Base-by-base conservation (phyloP, 345 rosid genomes). In the Populus pruinosa region DNA sequence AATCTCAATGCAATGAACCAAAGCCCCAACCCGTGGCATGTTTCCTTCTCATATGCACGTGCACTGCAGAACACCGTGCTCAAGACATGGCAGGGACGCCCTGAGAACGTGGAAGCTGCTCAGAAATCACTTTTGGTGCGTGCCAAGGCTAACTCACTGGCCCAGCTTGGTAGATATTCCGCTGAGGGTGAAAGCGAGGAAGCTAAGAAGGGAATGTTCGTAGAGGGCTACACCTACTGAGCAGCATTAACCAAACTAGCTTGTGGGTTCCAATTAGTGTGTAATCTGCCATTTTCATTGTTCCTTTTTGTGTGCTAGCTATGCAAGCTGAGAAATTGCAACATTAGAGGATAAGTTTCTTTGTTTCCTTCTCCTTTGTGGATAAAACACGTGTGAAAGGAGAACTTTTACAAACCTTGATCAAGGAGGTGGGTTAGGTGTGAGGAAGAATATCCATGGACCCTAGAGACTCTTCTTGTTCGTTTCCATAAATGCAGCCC, bases 1-100 rank as follows among this genome's bases (percentile, higher is more conserved):
- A 96, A 96, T 90, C 85, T 96, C 73, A 89, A 93, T 8, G 97
- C 98, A 10, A 96, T 96, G 98, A 96, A 96, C 92, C 98, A 93
- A 77, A 88, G 88, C 83, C 96, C 97, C 78, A 96, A 93, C 89
- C 99, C 99, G 4, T 96, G 99, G 99, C 99, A 92, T 21, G 98
- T 96, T 59, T 96, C 99, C 64, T 96, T 96, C 90, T 96, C 99
- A 5, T 96, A 96, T 69, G 98, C 99, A 62, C 97, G 98, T 59
- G 99, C 98, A 25, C 87, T 96, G 68, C 98, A 96, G 86, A 96
- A 96, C 87, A 85, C 91, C 0, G 99, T 93, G 86, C 93, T 93
- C 12, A 96, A 90, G 88, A 89, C 98, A 77, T 96, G 99, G 99
- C 92, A 96, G 86, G 99, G 99, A 71, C 86, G 25, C 1, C 93